Percentiles rank a stretch among this genome's conserved stretches.
phyloP scores from a whole-genome alignment of 352 stramenopile species.

The Phytopythium vexans region DNA sequence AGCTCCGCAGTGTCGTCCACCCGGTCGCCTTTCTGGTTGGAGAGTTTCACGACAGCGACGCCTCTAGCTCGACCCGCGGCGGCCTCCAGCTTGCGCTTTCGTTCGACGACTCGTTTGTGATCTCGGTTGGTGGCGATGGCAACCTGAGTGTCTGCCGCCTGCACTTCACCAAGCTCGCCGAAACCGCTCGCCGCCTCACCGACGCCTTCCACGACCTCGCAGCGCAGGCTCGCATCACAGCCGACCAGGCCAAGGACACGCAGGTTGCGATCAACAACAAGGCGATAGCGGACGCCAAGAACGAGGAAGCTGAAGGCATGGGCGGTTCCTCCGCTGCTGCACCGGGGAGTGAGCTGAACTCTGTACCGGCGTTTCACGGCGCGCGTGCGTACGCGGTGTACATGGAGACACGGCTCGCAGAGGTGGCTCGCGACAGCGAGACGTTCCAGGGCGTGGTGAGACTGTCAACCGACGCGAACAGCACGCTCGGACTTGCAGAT shows the following conservation, averaged over 20 bases:
- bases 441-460: conserved; percentile 49
- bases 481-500: conserved; percentile 22
- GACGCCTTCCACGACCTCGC: conserved; percentile 34
- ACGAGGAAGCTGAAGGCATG: conserved; percentile 38
- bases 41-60: conserved; percentile 69
- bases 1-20: conserved; percentile 45
- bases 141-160: conserved; percentile 72
- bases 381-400: conserved; percentile 71
- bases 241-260: conserved; percentile 53
- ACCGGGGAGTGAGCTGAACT: conserved; percentile 33
- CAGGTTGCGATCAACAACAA: conserved; percentile 50
- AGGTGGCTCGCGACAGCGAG: conserved; percentile 36
- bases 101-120: conserved; percentile 82
- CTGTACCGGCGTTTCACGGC: conserved; percentile 61
- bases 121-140: conserved; percentile 70
- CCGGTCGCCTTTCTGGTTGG: conserved; percentile 69
- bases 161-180: conserved; percentile 48
- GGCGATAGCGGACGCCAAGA: conserved; percentile 34
- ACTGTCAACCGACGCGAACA: conserved; percentile 34
- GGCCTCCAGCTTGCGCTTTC: conserved; percentile 44
- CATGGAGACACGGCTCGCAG: conserved; percentile 45
- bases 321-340: conserved; percentile 5
- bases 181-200: conserved; percentile 30
- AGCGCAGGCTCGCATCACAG: conserved; percentile 42
- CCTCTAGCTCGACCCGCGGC: conserved; percentile 9